phyloP scores from a whole-genome alignment of 1,284 basidiomycete species.

The Leccinum colubrinum region DNA sequence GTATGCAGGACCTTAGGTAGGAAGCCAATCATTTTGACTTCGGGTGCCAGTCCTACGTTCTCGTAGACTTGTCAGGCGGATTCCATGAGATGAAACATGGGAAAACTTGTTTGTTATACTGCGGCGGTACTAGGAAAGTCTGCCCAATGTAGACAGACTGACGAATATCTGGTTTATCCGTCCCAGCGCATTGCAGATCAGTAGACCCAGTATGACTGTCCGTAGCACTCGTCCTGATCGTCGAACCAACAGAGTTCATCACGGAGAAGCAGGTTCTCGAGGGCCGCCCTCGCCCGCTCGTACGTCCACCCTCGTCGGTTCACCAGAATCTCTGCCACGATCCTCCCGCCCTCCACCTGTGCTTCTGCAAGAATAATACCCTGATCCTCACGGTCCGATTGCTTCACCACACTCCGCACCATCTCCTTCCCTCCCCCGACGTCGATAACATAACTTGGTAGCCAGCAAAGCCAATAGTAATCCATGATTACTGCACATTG shows the following conservation, averaged over 20 bases:
- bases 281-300: constrained; percentile 71
- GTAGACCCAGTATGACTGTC: constrained; percentile 71
- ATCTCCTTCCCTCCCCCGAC: constrained; percentile 64
- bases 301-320: constrained; percentile 71
- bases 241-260: constrained; percentile 97
- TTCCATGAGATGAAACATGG: constrained; percentile 4
- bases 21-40: not conserved
- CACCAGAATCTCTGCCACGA: constrained; percentile 61
- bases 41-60: constrained; percentile 48
- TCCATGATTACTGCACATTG: too few species aligned
- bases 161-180: constrained; percentile 33
- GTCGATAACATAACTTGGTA: constrained; percentile 72
- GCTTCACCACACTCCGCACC: constrained; percentile 72
- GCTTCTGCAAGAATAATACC: constrained; percentile 75
- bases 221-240: constrained; percentile 68
- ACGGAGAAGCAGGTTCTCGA: constrained; percentile 87
- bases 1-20: not conserved
- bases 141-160: not conserved
- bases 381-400: constrained; percentile 77
- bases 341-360: constrained; percentile 60
- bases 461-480: constrained; percentile 48
- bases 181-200: constrained; percentile 79
- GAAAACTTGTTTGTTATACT: too few species aligned
- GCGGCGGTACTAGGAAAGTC: too few species aligned
- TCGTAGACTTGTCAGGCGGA: constrained; percentile 7